Conservation (phyloP, 176 grass and related monocot species). For the Rhipidocladum racemiflorum region DNA sequence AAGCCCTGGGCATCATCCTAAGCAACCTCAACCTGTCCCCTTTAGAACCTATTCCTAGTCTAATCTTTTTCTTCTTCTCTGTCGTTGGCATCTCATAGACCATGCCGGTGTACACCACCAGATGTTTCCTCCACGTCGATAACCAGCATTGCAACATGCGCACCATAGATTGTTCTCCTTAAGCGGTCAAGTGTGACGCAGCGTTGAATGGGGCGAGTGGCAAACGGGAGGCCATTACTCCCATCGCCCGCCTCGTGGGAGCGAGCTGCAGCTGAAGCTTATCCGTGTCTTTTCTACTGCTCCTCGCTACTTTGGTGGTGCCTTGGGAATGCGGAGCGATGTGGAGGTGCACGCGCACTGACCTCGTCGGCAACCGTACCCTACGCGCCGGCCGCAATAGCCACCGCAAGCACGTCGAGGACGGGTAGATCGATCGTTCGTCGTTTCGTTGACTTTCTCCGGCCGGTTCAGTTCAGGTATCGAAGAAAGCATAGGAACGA, state of each 20-base stretch:
- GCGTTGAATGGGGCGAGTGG: no score
- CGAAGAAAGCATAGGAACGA: background rate
- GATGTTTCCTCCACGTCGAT: no score
- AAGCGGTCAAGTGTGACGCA: no score
- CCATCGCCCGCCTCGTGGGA: background rate
- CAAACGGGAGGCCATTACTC: no score
- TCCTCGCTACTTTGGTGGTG: background rate
- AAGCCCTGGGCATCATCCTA: no score
- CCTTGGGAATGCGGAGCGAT: slow-evolving; percentile 49
- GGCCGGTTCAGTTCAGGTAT: background rate
- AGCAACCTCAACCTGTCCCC: no score
- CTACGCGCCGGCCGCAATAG: slow-evolving; percentile 47
- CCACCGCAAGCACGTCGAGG: slow-evolving; percentile 77
- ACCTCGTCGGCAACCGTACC: slow-evolving; percentile 47
- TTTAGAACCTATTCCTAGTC: no score
- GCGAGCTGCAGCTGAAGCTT: background rate
- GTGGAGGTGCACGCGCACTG: slow-evolving; percentile 38
- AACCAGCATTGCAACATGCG: no score
- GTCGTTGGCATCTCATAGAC: no score
- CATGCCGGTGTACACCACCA: no score
- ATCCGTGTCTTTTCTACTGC: background rate
- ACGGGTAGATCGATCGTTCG: slow-evolving; percentile 28
- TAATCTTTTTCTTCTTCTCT: no score
- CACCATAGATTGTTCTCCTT: no score
- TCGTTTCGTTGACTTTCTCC: background rate